Evolutionary conservation across 129 eudicot genomes (phyloP).

Genomic region (Escallonia rubra): DNA sequence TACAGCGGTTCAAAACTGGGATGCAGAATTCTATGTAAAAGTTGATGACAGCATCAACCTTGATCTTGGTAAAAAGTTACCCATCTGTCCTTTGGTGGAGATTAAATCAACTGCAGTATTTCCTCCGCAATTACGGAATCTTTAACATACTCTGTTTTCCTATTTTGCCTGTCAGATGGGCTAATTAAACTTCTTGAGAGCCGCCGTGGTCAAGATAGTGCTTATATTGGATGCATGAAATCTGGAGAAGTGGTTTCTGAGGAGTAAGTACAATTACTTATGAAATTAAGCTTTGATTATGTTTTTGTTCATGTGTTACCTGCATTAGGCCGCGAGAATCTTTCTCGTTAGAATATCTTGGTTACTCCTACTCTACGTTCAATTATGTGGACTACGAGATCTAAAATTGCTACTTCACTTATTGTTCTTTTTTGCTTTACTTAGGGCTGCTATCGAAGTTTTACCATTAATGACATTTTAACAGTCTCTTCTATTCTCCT

Average conservation of each 20-base stretch:
- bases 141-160: neutral
- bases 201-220: slow-evolving; percentile 58
- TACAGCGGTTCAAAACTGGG: slow-evolving; percentile 90
- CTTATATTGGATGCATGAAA: slow-evolving; percentile 87
- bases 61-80: slow-evolving; percentile 54
- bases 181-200: slow-evolving; percentile 65
- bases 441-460: too few species aligned
- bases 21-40: slow-evolving; percentile 93
- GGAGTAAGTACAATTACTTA: slow-evolving; percentile 39
- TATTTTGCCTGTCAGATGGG: slow-evolving; percentile 42
- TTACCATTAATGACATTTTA: too few species aligned
- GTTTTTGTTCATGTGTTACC: too few species aligned
- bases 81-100: neutral
- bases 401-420: too few species aligned
- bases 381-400: too few species aligned
- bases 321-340: too few species aligned
- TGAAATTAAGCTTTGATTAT: too few species aligned
- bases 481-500: too few species aligned
- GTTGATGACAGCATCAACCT: slow-evolving; percentile 71
- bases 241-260: slow-evolving; percentile 81
- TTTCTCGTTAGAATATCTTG: too few species aligned
- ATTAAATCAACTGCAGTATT: neutral
- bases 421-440: too few species aligned
- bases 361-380: too few species aligned
- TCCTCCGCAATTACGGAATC: neutral